Evolutionary conservation across 108 stramenopile species (phyloP).

Genomic region (Pseudonitzschia pungens): DNA sequence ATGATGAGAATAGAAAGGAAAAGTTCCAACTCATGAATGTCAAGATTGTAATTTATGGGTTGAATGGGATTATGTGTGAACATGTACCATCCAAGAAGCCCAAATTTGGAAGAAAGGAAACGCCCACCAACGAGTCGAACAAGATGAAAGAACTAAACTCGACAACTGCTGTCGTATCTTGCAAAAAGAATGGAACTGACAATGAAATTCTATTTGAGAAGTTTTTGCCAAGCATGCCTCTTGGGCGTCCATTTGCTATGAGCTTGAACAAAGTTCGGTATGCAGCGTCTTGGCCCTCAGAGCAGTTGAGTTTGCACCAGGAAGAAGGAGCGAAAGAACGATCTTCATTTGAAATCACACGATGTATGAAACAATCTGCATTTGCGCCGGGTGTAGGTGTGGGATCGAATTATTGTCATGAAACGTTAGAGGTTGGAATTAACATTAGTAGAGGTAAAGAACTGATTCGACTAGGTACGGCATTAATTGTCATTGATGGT

Average conservation of each 20-base stretch:
- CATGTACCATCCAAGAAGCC: conserved; percentile 22
- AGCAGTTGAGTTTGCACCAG: conserved; percentile 20
- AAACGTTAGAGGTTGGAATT: conserved; percentile 40
- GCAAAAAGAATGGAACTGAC: conserved; percentile 27
- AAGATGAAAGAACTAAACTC: conserved; percentile 18
- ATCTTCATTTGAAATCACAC: conserved; percentile 31
- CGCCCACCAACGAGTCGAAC: conserved; percentile 5
- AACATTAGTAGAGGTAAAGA: conserved; percentile 45
- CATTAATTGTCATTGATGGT: conserved; percentile 44
- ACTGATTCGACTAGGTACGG: conserved; percentile 48
- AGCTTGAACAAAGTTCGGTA: conserved; percentile 17
- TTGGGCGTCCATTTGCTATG: conserved; percentile 10
- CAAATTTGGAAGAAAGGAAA: not conserved
- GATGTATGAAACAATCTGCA: conserved; percentile 29
- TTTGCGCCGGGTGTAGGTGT: conserved; percentile 14
- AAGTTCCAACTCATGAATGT: conserved; percentile 50
- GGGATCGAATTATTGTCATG: conserved; percentile 35
- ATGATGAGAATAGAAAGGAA: conserved; percentile 22
- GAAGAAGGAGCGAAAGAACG: conserved; percentile 21
- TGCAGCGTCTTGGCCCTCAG: conserved; percentile 40
- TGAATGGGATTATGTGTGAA: conserved; percentile 39
- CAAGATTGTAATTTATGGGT: conserved; percentile 37
- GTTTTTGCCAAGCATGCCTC: conserved; percentile 42
- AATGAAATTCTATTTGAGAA: conserved; percentile 31
- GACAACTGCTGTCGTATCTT: conserved; percentile 36